These are phyloP conservation scores for Coemansia sp. DNA, from an alignment of 192 early-diverging fungal species.

Conservation along the genomic window DNA sequence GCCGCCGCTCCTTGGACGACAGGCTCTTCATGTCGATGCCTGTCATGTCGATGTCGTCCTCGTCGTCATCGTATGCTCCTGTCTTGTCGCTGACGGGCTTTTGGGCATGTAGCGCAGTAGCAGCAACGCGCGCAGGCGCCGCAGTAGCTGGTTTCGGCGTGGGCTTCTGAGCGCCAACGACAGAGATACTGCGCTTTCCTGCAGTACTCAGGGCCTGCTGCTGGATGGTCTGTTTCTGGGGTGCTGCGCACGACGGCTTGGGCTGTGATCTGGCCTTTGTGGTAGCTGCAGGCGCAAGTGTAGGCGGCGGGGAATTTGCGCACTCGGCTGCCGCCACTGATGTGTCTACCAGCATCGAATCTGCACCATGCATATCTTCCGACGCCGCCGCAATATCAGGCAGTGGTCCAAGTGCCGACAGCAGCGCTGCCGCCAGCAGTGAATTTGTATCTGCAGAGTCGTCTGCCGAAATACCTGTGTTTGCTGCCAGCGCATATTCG, in stretches of 20 bases:
- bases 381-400: conserved; percentile 4
- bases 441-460: conserved; percentile 13
- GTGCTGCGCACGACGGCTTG: neutral
- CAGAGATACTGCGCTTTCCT: conserved; percentile 9
- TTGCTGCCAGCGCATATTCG: conserved; percentile 4
- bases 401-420: conserved; percentile 23
- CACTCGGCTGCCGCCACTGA: conserved; percentile 1
- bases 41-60: conserved; percentile 33
- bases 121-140: neutral
- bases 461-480: neutral
- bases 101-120: neutral
- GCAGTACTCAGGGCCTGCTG: conserved; percentile 22
- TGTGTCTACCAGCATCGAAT: conserved; percentile 30
- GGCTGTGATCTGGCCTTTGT: neutral
- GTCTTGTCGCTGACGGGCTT: neutral
- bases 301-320: neutral
- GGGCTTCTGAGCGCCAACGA: neutral
- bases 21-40: conserved; percentile 62
- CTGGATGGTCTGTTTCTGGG: conserved; percentile 23
- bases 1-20: conserved; percentile 72
- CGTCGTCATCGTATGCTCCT: conserved; percentile 10
- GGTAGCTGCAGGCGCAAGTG: neutral
- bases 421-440: conserved; percentile 18
- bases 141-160: conserved; percentile 12
- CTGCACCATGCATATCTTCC: conserved; percentile 8